A percentile compares a stretch with the other conserved stretches of the same genome.
These are phyloP conservation scores for Conringia planisiliqua DNA, from an alignment of 345 rosid genomes.

Conservation along the genomic window DNA sequence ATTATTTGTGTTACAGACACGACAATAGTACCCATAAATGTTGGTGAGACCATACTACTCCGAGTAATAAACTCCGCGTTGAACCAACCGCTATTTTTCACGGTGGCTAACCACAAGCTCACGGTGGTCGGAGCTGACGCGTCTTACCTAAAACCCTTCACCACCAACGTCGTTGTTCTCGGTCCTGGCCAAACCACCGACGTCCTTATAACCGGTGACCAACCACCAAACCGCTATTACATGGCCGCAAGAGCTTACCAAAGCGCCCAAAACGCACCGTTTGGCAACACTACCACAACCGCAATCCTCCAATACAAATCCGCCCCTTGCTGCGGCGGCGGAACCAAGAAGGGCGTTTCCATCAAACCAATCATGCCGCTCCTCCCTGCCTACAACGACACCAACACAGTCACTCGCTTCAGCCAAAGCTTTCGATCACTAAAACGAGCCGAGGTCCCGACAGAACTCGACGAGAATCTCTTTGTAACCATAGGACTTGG, in stretches of 20 bases:
- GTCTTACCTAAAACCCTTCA: constrained; percentile 71
- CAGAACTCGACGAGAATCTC: constrained; percentile 62
- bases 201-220: constrained; percentile 74
- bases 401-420: constrained; percentile 65
- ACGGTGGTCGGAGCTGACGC: constrained; percentile 96
- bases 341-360: constrained; percentile 30
- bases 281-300: constrained; percentile 84
- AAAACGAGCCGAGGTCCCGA: constrained; percentile 55
- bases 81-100: constrained; percentile 80
- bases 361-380: constrained; percentile 58
- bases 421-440: constrained; percentile 49
- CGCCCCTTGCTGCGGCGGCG: constrained; percentile 60
- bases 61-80: constrained; percentile 82
- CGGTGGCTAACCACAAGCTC: constrained; percentile 74
- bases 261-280: constrained; percentile 73
- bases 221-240: constrained; percentile 68
- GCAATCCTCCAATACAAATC: constrained; percentile 89
- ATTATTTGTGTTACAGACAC: constrained; percentile 50
- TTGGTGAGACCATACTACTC: constrained; percentile 84
- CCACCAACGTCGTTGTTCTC: constrained; percentile 66
- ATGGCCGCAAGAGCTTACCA: constrained; percentile 83
- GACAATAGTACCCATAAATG: constrained; percentile 61
- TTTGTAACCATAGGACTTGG: constrained; percentile 78
- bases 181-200: constrained; percentile 99
- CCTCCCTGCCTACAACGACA: constrained; percentile 79